These are phyloP conservation scores for Hypoxylon lenormandii DNA, from an alignment of 495 filamentous ascomycete genomes.

Conservation along the genomic window DNA sequence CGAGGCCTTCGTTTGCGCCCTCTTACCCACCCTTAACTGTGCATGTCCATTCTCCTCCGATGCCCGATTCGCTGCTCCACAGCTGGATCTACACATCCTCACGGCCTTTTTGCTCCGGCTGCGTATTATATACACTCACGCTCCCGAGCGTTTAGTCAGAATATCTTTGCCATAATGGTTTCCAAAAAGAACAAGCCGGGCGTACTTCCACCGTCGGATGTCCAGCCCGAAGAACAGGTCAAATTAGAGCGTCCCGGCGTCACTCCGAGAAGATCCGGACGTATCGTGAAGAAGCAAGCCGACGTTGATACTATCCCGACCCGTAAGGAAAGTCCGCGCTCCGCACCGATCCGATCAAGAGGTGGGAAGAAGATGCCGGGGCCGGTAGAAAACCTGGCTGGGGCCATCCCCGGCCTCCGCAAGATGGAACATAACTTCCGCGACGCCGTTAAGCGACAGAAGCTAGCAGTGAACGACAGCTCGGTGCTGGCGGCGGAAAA, in stretches of 20 bases:
- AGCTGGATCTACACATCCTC: constrained; percentile 13
- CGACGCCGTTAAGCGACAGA: constrained; percentile 42
- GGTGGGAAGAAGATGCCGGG: constrained; percentile 12
- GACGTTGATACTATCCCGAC: neutral
- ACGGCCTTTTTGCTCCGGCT: constrained; percentile 11
- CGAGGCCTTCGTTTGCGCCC: neutral
- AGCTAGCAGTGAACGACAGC: constrained; percentile 46
- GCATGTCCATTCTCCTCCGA: constrained; percentile 31
- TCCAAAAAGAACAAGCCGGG: constrained; percentile 40
- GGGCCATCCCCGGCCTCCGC: constrained; percentile 39
- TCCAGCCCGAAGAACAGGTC: neutral
- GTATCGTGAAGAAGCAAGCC: constrained; percentile 26
- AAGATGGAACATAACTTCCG: constrained; percentile 50
- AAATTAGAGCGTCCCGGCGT: neutral
- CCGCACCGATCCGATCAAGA: constrained; percentile 14
- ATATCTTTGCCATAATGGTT: constrained; percentile 16
- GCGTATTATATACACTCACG: constrained; percentile 25
- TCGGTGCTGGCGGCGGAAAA: neutral
- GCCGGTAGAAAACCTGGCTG: neutral
- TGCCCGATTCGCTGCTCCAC: constrained; percentile 32
- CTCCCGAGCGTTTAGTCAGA: neutral
- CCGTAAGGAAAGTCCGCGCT: neutral
- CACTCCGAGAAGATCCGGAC: constrained; percentile 39
- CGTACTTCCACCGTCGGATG: constrained; percentile 6
- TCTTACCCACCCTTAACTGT: constrained; percentile 3